Base-by-base conservation (phyloP, 805 yeast genomes). In the Candida ascalaphidarum region DNA sequence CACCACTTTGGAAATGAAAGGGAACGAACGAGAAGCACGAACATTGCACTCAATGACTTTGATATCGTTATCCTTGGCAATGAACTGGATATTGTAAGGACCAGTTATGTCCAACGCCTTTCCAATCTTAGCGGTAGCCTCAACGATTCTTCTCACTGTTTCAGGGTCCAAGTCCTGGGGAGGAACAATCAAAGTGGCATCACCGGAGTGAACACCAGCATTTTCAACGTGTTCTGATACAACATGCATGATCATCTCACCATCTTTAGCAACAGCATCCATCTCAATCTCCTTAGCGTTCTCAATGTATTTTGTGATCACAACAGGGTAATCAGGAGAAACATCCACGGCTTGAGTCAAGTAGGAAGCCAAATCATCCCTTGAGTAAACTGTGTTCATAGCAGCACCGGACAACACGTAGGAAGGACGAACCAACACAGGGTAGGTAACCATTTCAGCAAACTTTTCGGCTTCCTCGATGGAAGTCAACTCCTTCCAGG, bases 121-220 rank as follows among this genome's bases (percentile, higher is more conserved):
- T 52, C 95, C 97, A 50, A 89, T 86, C 65, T 88, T 89, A 35
- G 95, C 95, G 28, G 98, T 86, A 25, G 96, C 96, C 41, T 74
- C 92, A 28, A 84, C 96, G 49, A 92, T 85, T 60, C 96, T 74
- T 39, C 71, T 64, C 30, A 89, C 95, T 25, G 95, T 85, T 62
- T 84, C 95, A 35, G 85, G 83, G 41, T 81, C 89, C 46, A 92
- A 71, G 52, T 84, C 94, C 65, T 89, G 96, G 28, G 96, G 96
- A 31, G 98, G 98, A 34, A 89, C 94, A 55, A 89, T 82, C 50
- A 89, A 65, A 26, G 97, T 92, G 36, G 98, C 98, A 61, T 89
- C 98, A 70, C 98, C 98, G 29, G 97, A 89, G 61, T 89, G 98
- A 24, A 89, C 96, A 74, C 98, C 98, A 16, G 98, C 98, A 52